Evolutionary conservation across 2,329 filamentous ascomycete genomes (phyloP).

Genomic region (Trichoderma pleuroti): DNA sequence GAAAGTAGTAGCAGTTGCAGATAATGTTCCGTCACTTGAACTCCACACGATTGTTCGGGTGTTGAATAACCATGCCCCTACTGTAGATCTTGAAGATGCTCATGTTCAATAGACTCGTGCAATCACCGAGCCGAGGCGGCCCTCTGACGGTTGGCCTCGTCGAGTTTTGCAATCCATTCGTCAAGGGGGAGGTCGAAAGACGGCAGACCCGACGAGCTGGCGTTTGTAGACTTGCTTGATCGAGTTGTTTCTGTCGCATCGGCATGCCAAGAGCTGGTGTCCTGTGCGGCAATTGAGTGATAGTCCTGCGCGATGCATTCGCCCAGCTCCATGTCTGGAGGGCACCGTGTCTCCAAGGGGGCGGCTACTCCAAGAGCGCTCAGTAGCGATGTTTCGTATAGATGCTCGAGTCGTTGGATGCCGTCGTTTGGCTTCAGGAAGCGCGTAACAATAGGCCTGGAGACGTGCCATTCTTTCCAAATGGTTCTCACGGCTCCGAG

Average conservation of each 20-base stretch:
- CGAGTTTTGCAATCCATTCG: constrained; percentile 2
- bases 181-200: constrained; percentile 5
- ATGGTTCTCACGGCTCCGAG: constrained; percentile 33
- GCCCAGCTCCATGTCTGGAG: constrained; percentile 14
- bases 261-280: not conserved
- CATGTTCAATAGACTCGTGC: not conserved
- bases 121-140: not conserved
- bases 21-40: too few species aligned
- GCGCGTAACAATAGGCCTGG: not conserved
- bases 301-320: constrained; percentile 24
- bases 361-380: constrained; percentile 16
- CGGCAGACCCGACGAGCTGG: not conserved
- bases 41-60: too few species aligned
- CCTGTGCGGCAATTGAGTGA: constrained; percentile 23
- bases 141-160: not conserved
- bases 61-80: too few species aligned
- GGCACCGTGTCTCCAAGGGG: not conserved
- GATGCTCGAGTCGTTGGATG: not conserved
- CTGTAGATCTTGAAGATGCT: not conserved
- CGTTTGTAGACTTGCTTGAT: not conserved
- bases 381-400: constrained; percentile 19
- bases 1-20: too few species aligned
- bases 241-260: not conserved
- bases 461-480: constrained; percentile 30
- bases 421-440: not conserved